Evolutionary conservation across 2,329 filamentous ascomycete genomes (phyloP), one percentile per base, ranked within the genome.

Genomic region (Aureobasidium mangrovei): DNA sequence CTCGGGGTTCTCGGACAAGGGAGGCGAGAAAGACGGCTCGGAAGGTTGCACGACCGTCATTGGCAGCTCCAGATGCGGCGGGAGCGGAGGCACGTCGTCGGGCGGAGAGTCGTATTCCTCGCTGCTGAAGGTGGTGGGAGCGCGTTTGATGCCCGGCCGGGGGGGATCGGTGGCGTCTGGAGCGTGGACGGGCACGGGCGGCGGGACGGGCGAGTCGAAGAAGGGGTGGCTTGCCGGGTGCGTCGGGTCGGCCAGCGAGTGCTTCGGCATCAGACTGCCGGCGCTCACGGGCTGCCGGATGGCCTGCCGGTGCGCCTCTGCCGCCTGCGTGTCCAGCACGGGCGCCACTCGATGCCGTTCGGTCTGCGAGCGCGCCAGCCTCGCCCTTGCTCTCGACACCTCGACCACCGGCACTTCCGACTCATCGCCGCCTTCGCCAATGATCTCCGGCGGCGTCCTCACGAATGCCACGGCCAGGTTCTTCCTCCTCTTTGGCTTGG

Each of bases 361-460:
- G 31, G 64, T 63, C 41, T 60, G 58, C 6, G 63, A 66, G 38
- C 64, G 56, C 35, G 54, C 42, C 55, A 65, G 54, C 28, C 53
- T 59, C 7, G 60, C 67, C 68, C 78, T 84, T 58, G 72, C 74
- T 65, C 74, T 77, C 4, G 82, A 83, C 53, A 95, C 84, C 65
- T 93, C 86, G 24, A 82, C 74, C 1, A 83, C 80, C 1, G 87
- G 86, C 7, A 79, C 73, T 53, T 87, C 83, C 53, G 86, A 85
- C 68, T 95, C 90, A 64, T 96, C 91, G 33, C 91, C 91, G 56
- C 91, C 91, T 69, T 91, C 85, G 44, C 91, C 91, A 64, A 97
- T 96, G 58, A 95, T 71, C 44, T 89, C 85, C 5, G 91, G 90
- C 53, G 78, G 76, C 7, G 77, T 78, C 61, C 87, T 82, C 51